Percentiles rank a stretch among this genome's conserved stretches.
Conservation (phyloP, 495 filamentous ascomycete genomes). For the Polyplosphaeria fusca region DNA sequence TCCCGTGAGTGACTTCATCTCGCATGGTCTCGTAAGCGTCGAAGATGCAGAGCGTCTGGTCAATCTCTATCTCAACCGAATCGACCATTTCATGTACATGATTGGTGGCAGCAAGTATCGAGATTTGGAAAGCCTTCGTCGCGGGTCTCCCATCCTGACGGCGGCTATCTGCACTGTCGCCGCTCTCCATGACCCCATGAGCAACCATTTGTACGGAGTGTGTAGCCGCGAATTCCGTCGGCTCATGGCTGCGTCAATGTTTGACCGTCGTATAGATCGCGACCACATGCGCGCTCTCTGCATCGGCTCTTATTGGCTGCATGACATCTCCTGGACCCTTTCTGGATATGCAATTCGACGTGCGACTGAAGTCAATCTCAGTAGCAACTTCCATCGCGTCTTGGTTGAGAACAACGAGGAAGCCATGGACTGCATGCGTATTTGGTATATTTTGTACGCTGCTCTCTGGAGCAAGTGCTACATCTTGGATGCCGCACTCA, state of each 20-base stretch:
- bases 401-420: slow-evolving; percentile 44
- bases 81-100: slow-evolving; percentile 55
- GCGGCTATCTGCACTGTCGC: slow-evolving; percentile 53
- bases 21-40: slow-evolving; percentile 47
- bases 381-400: slow-evolving; percentile 51
- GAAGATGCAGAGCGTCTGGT: slow-evolving; percentile 53
- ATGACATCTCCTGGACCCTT: slow-evolving; percentile 56
- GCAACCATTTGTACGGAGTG: slow-evolving; percentile 49
- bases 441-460: slow-evolving; percentile 52
- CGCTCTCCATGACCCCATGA: slow-evolving; percentile 50
- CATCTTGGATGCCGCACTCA: too few species aligned
- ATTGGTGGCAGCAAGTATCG: slow-evolving; percentile 46
- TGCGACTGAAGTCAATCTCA: slow-evolving; percentile 52
- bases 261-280: slow-evolving; percentile 50
- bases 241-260: slow-evolving; percentile 52
- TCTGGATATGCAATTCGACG: slow-evolving; percentile 57
- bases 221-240: slow-evolving; percentile 54
- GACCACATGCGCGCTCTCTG: slow-evolving; percentile 55
- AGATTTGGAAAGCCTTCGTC: slow-evolving; percentile 47
- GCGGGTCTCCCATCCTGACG: slow-evolving; percentile 50
- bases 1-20: slow-evolving; percentile 51
- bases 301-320: slow-evolving; percentile 56
- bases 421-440: slow-evolving; percentile 42
- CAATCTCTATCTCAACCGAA: slow-evolving; percentile 50
- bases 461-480: too few species aligned